Conservation (phyloP, 306 rosid species). For the Gleditsia sinensis region DNA sequence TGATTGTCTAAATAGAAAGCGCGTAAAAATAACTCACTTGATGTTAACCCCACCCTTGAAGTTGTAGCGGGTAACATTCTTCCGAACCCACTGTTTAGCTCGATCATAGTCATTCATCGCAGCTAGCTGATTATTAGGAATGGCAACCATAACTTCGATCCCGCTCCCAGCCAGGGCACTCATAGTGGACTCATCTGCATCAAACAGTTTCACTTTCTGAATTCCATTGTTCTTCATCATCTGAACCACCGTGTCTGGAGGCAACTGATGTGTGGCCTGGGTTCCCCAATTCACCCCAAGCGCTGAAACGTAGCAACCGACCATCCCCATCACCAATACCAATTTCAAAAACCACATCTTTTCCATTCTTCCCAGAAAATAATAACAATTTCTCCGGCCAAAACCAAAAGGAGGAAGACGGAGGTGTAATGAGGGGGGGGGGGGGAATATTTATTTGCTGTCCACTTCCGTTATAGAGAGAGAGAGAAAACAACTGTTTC, state of each 20-base stretch:
- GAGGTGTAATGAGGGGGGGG: not conserved
- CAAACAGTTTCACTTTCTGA: slow-evolving; percentile 87
- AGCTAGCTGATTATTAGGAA: slow-evolving; percentile 84
- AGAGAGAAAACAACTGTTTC: slow-evolving; percentile 43
- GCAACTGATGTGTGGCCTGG: slow-evolving; percentile 72
- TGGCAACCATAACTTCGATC: slow-evolving; percentile 94
- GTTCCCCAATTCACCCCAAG: slow-evolving; percentile 99
- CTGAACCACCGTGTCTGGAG: slow-evolving; percentile 77
- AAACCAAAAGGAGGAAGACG: not conserved
- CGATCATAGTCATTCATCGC: slow-evolving; percentile 59
- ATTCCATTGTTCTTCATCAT: slow-evolving; percentile 88
- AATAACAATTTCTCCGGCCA: not conserved
- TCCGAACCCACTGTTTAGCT: slow-evolving; percentile 81
- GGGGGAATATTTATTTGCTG: not conserved
- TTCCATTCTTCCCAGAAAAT: slow-evolving; percentile 38
- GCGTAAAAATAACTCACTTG: slow-evolving; percentile 55
- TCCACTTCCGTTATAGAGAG: not conserved
- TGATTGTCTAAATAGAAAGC: not conserved
- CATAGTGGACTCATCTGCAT: slow-evolving; percentile 80
- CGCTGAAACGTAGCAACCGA: slow-evolving; percentile 58
- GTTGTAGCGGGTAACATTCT: slow-evolving; percentile 69
- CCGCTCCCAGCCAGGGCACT: slow-evolving; percentile 71
- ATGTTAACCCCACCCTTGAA: slow-evolving; percentile 85
- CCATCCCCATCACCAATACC: slow-evolving; percentile 45
- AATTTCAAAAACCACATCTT: slow-evolving; percentile 34